These are phyloP conservation scores for Trypanosomatidae sp. DNA, from an alignment of 208 protist species.

Conservation along the genomic window DNA sequence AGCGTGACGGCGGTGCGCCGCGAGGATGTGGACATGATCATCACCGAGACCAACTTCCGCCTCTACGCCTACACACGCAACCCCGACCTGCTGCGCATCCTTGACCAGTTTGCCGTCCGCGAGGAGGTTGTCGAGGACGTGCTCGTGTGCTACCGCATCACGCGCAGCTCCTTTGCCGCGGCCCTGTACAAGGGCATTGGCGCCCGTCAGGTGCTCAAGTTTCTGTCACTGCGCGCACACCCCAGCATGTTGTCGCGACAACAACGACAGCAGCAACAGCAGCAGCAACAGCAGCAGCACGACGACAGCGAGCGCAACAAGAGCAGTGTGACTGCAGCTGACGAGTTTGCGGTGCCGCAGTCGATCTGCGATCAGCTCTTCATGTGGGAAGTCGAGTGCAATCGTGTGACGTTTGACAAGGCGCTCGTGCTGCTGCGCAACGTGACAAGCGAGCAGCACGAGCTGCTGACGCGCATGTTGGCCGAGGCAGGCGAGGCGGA, in stretches of 20 bases:
- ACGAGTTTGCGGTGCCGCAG: constrained; percentile 46
- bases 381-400: constrained; percentile 83
- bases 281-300: not conserved
- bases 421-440: constrained; percentile 59
- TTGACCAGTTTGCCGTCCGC: constrained; percentile 67
- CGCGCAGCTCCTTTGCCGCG: constrained; percentile 55
- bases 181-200: constrained; percentile 66
- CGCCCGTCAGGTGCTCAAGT: constrained; percentile 61
- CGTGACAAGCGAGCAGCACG: constrained; percentile 34
- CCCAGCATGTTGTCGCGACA: constrained; percentile 41
- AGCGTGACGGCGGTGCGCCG: constrained; percentile 15
- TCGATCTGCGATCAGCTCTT: constrained; percentile 81
- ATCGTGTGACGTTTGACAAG: constrained; percentile 57
- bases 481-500: constrained; percentile 29
- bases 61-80: constrained; percentile 81
- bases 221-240: constrained; percentile 78
- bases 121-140: constrained; percentile 49
- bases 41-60: constrained; percentile 86
- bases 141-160: constrained; percentile 74
- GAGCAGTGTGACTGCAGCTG: not conserved
- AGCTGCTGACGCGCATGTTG: constrained; percentile 24
- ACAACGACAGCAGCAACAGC: not conserved
- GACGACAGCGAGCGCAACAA: not conserved
- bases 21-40: constrained; percentile 85
- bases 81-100: constrained; percentile 54